Percentiles rank a stretch among this genome's conserved stretches.
Conservation (phyloP, 2,329 filamentous ascomycete species). For the Periconia sp. region DNA sequence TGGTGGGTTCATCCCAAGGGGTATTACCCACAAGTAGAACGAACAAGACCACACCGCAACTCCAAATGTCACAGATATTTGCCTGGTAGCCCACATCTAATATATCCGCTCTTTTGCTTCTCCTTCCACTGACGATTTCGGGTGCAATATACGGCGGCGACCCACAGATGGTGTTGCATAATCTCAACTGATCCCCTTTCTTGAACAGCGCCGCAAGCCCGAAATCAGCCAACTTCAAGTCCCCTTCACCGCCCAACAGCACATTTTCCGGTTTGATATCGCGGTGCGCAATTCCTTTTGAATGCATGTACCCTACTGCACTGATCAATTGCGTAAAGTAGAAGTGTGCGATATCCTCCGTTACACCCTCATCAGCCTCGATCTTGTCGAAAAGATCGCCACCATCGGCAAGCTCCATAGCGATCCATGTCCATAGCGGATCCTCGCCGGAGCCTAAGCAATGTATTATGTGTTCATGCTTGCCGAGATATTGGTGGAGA, state of each 20-base stretch:
- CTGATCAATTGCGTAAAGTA: slow-evolving; percentile 93
- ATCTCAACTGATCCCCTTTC: slow-evolving; percentile 82
- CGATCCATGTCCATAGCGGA: slow-evolving; percentile 90
- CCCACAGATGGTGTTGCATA: slow-evolving; percentile 88
- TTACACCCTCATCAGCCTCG: slow-evolving; percentile 94
- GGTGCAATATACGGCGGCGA: slow-evolving; percentile 97
- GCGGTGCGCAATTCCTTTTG: slow-evolving; percentile 91
- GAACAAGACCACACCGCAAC: slow-evolving; percentile 96
- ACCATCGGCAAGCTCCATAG: slow-evolving; percentile 95
- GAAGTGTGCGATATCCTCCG: slow-evolving; percentile 91
- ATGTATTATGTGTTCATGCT: slow-evolving; percentile 91
- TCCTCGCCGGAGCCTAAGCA: slow-evolving; percentile 92
- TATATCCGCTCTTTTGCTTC: slow-evolving; percentile 54
- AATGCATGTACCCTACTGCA: slow-evolving; percentile 94
- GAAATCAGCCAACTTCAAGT: slow-evolving; percentile 95
- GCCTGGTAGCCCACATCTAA: slow-evolving; percentile 70
- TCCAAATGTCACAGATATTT: slow-evolving; percentile 93
- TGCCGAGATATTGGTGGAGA: slow-evolving; percentile 84
- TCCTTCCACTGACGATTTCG: slow-evolving; percentile 71
- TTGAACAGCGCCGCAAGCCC: slow-evolving; percentile 93
- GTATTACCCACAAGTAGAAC: slow-evolving; percentile 95
- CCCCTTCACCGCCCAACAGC: slow-evolving; percentile 80
- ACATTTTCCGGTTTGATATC: slow-evolving; percentile 85
- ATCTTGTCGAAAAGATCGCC: slow-evolving; percentile 99
- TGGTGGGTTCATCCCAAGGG: slow-evolving; percentile 93